Base-by-base conservation (phyloP, 371 early-diverging fungal species). In the Mucor mucedo region DNA sequence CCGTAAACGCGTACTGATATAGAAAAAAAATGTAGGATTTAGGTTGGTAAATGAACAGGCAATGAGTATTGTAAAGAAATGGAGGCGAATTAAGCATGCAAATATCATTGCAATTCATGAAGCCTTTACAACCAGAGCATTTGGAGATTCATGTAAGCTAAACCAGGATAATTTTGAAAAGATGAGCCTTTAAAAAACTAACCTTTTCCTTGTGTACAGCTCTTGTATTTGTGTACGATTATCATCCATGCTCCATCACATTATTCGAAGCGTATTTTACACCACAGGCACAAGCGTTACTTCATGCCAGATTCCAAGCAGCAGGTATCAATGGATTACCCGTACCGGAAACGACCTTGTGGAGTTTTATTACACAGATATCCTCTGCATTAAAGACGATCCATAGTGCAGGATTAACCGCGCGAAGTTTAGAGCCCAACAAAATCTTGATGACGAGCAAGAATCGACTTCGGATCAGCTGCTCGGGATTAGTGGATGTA, bases 101-200 rank as follows among this genome's bases (percentile, higher is more conserved):
- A 91, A 87, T 63, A 81, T 95, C 58, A 91, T 93, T 6, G 87
- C 87, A 7, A 84, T 96, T 21, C 81, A 87, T 27, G 95, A 95
- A 73, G 96, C 93, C 6, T 96, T 96, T 68, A 94, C 95, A 0
- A 95, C 95, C 9, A 89, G 90, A 38, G 92, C 92, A 5, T 96
- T 96, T 85, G 94, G 94, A 9, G 97, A 96, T 73, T 85, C 88
- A 66, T 95, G 91, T 89, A 75, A 69, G 81, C 28, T 28, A 35
- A 6, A 8, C 35, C 4, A 0, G 35, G 21, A 21, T 21, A 21
- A 21, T 21, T 21, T 21, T 21, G 21, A 21, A 21, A 21, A 21
- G 21, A 1, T 21, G 21, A 21, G 21, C 21, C 21, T 21, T 21
- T 21, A 21, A 1, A 21, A 21, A 21, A 21, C 21, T 21, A 21